phyloP scores from a whole-genome alignment of 2,329 filamentous ascomycete species.

The Arthroderma sp. region DNA sequence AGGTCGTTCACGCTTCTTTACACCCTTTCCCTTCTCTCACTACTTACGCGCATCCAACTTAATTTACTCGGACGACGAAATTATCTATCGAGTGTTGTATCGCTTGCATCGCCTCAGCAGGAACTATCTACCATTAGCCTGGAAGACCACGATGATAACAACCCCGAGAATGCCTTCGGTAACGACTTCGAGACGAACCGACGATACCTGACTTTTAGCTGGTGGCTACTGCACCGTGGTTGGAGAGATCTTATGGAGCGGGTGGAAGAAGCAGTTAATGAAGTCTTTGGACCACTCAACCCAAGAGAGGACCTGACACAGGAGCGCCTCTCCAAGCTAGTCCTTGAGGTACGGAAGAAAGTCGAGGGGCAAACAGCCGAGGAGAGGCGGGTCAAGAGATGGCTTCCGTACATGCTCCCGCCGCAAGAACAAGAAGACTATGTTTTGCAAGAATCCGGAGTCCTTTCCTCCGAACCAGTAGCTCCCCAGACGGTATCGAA shows the following conservation, averaged over 20 bases:
- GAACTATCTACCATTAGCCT: constrained; percentile 67
- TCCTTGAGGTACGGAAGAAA: constrained; percentile 67
- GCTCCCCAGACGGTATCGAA: constrained; percentile 31
- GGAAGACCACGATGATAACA: constrained; percentile 77
- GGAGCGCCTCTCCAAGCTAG: constrained; percentile 64
- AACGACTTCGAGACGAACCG: constrained; percentile 95
- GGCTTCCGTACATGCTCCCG: constrained; percentile 76
- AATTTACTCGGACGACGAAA: constrained; percentile 91
- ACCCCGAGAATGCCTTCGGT: constrained; percentile 71
- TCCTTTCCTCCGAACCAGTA: constrained; percentile 32
- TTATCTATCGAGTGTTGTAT: constrained; percentile 90
- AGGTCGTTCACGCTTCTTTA: constrained; percentile 86
- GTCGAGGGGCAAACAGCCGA: constrained; percentile 63
- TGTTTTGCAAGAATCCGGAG: constrained; percentile 75
- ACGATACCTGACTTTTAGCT: constrained; percentile 89
- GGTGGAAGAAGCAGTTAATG: constrained; percentile 73
- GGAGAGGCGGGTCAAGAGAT: constrained; percentile 51
- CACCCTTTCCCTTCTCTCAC: constrained; percentile 72
- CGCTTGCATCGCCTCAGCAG: constrained; percentile 63
- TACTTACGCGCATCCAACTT: constrained; percentile 88
- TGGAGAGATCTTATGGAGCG: constrained; percentile 71
- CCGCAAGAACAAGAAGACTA: constrained; percentile 64
- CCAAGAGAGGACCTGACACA: constrained; percentile 79
- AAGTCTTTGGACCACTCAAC: constrained; percentile 79
- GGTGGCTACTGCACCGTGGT: constrained; percentile 90